Conservation (phyloP, 2,329 filamentous ascomycete species). For the Trichophyton rubrum region DNA sequence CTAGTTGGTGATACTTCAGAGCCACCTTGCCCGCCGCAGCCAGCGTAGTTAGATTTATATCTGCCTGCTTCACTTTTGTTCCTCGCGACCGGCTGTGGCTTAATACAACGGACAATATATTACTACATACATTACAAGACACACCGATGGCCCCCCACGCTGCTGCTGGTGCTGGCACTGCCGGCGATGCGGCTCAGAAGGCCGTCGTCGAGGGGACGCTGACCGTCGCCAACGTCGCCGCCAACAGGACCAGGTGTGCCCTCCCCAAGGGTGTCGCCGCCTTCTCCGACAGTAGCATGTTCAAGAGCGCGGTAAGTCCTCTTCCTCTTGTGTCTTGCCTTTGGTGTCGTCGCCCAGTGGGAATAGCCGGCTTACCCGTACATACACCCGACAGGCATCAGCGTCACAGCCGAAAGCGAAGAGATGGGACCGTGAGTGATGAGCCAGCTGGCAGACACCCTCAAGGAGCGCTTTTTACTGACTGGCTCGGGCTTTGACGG, state of each 20-base stretch:
- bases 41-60: no score
- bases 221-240: constrained; percentile 54
- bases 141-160: not conserved
- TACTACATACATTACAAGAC: not conserved
- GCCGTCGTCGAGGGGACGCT: constrained; percentile 25
- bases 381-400: constrained; percentile 21
- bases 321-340: not conserved
- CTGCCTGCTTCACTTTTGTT: no score
- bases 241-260: constrained; percentile 58
- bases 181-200: not conserved
- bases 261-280: constrained; percentile 66
- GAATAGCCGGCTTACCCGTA: not conserved
- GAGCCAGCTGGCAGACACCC: not conserved
- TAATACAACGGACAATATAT: no score
- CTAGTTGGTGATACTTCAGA: not conserved
- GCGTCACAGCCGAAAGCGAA: constrained; percentile 61
- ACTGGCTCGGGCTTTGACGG: not conserved
- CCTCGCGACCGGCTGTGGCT: no score
- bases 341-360: constrained; percentile 4
- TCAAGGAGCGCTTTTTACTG: not conserved
- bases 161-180: not conserved
- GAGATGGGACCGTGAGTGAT: constrained; percentile 60
- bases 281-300: constrained; percentile 65
- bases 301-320: constrained; percentile 56
- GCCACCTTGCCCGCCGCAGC: not conserved